phyloP scores from a whole-genome alignment of 495 filamentous ascomycete species.

The Pyrenula massariospora region DNA sequence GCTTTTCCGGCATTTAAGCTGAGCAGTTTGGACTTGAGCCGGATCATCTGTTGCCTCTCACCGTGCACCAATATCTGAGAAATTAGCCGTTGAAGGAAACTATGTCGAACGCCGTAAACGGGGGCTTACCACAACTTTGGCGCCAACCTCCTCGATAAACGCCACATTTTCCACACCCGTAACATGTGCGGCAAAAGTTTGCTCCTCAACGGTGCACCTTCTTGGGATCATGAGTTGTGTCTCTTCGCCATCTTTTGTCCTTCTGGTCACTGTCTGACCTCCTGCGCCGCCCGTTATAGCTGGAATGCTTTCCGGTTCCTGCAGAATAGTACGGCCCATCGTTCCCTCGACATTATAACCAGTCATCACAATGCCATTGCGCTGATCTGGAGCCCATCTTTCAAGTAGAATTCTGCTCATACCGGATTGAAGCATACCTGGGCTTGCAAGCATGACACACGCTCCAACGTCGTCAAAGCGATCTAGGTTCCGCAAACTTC shows the following conservation, averaged over 20 bases:
- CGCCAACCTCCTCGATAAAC: constrained; percentile 86
- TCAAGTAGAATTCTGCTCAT: constrained; percentile 87
- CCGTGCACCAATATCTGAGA: constrained; percentile 84
- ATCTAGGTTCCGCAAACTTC: constrained; percentile 82
- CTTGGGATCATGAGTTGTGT: constrained; percentile 85
- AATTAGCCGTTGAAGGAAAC: constrained; percentile 5
- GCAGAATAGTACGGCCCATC: constrained; percentile 90
- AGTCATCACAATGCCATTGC: constrained; percentile 94
- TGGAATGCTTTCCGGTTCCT: constrained; percentile 85
- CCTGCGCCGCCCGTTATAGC: constrained; percentile 55
- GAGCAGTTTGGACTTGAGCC: constrained; percentile 87
- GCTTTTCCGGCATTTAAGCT: constrained; percentile 73
- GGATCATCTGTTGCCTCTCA: constrained; percentile 96
- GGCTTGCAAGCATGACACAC: constrained; percentile 93
- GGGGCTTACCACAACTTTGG: constrained; percentile 75
- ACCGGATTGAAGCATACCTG: constrained; percentile 95
- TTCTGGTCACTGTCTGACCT: background rate
- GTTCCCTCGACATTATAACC: constrained; percentile 97
- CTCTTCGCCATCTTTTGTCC: constrained; percentile 38
- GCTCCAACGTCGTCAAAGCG: constrained; percentile 91
- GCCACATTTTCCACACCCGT: constrained; percentile 90
- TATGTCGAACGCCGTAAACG: background rate
- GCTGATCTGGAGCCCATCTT: constrained; percentile 87
- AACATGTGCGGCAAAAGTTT: constrained; percentile 91
- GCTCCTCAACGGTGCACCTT: constrained; percentile 82